Percentiles rank a stretch among this genome's conserved stretches.
Conservation (phyloP, 208 protist genomes). For the Trypanosoma caninum region DNA sequence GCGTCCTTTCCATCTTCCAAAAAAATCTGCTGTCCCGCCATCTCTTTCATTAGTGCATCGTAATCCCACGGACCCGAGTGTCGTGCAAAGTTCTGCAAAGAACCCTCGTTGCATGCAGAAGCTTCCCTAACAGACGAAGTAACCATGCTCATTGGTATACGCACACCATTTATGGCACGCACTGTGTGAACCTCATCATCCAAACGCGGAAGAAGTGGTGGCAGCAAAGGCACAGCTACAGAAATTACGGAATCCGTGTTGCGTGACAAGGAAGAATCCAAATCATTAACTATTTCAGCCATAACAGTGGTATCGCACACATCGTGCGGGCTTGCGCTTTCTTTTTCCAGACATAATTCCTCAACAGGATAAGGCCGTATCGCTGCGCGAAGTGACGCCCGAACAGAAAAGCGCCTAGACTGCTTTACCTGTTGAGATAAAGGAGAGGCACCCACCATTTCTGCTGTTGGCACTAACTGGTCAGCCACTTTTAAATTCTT, state of each 20-base stretch:
- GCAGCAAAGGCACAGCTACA: neutral
- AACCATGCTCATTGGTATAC: slow-evolving; percentile 75
- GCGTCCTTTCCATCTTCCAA: slow-evolving; percentile 28
- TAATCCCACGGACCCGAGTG: slow-evolving; percentile 65
- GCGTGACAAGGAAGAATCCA: neutral
- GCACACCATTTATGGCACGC: slow-evolving; percentile 70
- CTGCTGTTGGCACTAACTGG: neutral
- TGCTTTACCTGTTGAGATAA: neutral
- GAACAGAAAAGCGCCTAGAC: slow-evolving; percentile 12
- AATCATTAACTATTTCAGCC: neutral
- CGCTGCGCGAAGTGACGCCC: neutral
- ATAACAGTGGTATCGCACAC: neutral
- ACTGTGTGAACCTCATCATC: slow-evolving; percentile 45
- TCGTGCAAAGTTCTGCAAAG: slow-evolving; percentile 60
- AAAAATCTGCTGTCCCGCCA: slow-evolving; percentile 34
- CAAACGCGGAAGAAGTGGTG: slow-evolving; percentile 32
- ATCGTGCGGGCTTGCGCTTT: neutral
- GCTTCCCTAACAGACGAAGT: slow-evolving; percentile 57
- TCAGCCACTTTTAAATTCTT: neutral
- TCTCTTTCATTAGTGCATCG: slow-evolving; percentile 48
- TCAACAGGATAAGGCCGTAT: neutral
- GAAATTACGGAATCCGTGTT: neutral
- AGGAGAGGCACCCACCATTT: neutral
- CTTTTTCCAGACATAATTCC: neutral
- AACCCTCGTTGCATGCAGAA: slow-evolving; percentile 53